phyloP scores from a whole-genome alignment of 2,329 filamentous ascomycete genomes.

The Fragosphaeria purpurea region DNA sequence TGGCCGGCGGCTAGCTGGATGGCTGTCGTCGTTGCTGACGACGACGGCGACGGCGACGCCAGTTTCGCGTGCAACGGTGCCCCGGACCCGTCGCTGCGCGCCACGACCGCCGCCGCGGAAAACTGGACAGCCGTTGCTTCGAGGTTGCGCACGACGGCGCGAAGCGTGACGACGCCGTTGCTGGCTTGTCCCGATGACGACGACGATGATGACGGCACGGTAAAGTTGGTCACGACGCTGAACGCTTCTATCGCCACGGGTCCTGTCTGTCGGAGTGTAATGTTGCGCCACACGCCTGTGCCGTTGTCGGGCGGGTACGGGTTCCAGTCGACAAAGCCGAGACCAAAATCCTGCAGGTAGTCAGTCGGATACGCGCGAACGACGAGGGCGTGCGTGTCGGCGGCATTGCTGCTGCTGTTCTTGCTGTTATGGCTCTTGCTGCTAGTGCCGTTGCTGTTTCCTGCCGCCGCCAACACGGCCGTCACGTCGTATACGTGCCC shows the following conservation, averaged over 20 bases:
- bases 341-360: constrained; percentile 47
- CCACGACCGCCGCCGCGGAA: constrained; percentile 15
- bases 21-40: background rate
- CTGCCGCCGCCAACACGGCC: constrained; percentile 17
- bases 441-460: constrained; percentile 12
- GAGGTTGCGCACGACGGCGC: constrained; percentile 29
- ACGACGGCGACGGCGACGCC: background rate
- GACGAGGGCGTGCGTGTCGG: constrained; percentile 36
- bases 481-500: constrained; percentile 48
- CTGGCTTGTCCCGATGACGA: constrained; percentile 12
- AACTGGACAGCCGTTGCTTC: constrained; percentile 28
- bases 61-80: background rate
- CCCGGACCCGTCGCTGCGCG: constrained; percentile 16
- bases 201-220: constrained; percentile 12
- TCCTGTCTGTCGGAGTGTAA: constrained; percentile 46
- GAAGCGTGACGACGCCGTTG: constrained; percentile 27
- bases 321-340: constrained; percentile 55
- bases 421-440: background rate
- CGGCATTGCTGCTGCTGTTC: constrained; percentile 11
- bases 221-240: constrained; percentile 34
- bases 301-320: constrained; percentile 52
- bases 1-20: constrained; percentile 8
- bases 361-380: constrained; percentile 47
- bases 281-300: constrained; percentile 51
- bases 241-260: constrained; percentile 34